phyloP scores from a whole-genome alignment of 2,329 filamentous ascomycete genomes.

The Teratosphaeriaceae sp. region DNA sequence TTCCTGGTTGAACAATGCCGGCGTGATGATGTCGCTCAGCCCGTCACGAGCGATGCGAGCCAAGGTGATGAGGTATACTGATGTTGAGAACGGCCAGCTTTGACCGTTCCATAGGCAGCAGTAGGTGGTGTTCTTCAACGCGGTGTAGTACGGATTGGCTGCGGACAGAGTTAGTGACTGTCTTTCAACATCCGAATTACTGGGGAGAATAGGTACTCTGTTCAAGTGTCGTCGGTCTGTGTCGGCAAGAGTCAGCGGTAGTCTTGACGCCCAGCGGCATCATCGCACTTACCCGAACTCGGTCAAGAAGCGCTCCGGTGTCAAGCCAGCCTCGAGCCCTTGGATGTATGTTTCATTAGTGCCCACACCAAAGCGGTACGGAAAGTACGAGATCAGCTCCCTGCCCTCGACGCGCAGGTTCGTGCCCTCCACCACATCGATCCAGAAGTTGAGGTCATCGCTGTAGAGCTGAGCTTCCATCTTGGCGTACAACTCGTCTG shows the following conservation, averaged over 20 bases:
- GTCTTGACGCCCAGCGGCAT: no score
- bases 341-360: slow-evolving; percentile 23
- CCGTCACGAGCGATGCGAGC: slow-evolving; percentile 31
- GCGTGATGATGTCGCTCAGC: slow-evolving; percentile 24
- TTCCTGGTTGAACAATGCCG: slow-evolving; percentile 33
- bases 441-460: slow-evolving; percentile 28
- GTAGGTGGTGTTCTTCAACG: slow-evolving; percentile 20
- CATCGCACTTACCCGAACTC: no score
- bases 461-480: slow-evolving; percentile 25
- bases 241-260: no score
- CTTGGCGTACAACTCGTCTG: slow-evolving; percentile 29
- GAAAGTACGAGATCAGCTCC: slow-evolving; percentile 38
- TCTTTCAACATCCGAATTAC: no score
- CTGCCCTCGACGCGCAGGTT: slow-evolving; percentile 32
- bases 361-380: slow-evolving; percentile 38
- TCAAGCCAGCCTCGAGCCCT: slow-evolving; percentile 30
- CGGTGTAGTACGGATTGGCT: slow-evolving; percentile 35
- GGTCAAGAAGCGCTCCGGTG: slow-evolving; percentile 32
- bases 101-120: slow-evolving; percentile 41
- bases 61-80: slow-evolving; percentile 36
- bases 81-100: slow-evolving; percentile 41
- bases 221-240: slow-evolving; percentile 39
- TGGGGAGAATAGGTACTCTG: no score
- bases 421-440: slow-evolving; percentile 24
- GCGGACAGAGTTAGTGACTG: no score